Evolutionary conservation across 2,329 filamentous ascomycete genomes (phyloP).

Genomic region (Davidsoniella virescens): DNA sequence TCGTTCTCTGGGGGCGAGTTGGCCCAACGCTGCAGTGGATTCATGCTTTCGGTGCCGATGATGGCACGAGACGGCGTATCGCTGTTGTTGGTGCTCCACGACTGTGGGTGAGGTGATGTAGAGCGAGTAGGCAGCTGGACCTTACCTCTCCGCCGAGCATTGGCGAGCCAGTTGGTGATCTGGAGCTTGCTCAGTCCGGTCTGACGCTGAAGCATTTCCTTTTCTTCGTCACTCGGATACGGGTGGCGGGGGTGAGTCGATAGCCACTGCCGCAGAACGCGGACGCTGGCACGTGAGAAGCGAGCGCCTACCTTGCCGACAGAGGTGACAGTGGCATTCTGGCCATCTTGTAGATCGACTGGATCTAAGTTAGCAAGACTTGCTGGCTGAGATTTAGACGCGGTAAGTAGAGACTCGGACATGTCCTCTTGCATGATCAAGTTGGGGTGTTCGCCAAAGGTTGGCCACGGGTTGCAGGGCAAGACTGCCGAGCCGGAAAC

Average conservation of each 20-base stretch:
- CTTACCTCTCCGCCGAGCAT: slow-evolving; percentile 71
- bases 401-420: background rate
- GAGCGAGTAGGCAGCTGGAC: slow-evolving; percentile 45
- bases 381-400: background rate
- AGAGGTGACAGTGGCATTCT: background rate
- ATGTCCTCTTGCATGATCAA: slow-evolving; percentile 15
- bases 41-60: slow-evolving; percentile 36
- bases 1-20: slow-evolving; percentile 44
- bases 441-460: slow-evolving; percentile 27
- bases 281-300: slow-evolving; percentile 66
- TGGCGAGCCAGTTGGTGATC: slow-evolving; percentile 85
- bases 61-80: slow-evolving; percentile 53
- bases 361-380: background rate
- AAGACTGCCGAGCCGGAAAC: slow-evolving; percentile 22
- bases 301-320: slow-evolving; percentile 48
- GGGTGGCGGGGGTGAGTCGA: slow-evolving; percentile 65
- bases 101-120: slow-evolving; percentile 44
- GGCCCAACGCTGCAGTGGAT: slow-evolving; percentile 41
- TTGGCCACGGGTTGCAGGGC: slow-evolving; percentile 30
- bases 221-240: slow-evolving; percentile 78
- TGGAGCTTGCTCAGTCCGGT: slow-evolving; percentile 72
- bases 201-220: slow-evolving; percentile 58
- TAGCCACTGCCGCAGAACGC: slow-evolving; percentile 72
- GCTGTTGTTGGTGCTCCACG: slow-evolving; percentile 38
- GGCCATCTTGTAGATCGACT: background rate